Percentiles rank a stretch among this genome's conserved stretches.
These are phyloP conservation scores for Marasmius sp. DNA, from an alignment of 1,284 basidiomycete species.

Conservation along the genomic window DNA sequence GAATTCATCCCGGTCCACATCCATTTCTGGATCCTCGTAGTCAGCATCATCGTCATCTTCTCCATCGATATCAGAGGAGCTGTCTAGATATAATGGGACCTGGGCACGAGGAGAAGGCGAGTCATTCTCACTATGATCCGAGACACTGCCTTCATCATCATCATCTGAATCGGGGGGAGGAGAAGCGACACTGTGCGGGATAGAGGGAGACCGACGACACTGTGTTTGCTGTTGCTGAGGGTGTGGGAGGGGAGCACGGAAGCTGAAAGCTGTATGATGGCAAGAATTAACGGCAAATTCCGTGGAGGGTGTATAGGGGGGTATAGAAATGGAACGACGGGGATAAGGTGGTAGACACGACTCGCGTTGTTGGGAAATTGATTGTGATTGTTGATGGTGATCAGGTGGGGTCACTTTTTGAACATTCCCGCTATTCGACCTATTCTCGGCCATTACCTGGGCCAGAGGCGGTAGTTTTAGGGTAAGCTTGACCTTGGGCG, in stretches of 20 bases:
- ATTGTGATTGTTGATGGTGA: background rate
- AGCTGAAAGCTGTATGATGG: background rate
- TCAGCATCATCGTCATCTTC: constrained; percentile 12
- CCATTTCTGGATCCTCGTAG: constrained; percentile 3
- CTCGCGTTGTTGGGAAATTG: constrained; percentile 28
- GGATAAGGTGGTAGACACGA: constrained; percentile 4
- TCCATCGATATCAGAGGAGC: constrained; percentile 1
- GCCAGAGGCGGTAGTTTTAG: constrained; percentile 12
- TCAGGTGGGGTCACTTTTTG: background rate
- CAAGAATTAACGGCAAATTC: constrained; percentile 2
- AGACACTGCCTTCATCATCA: constrained; percentile 9
- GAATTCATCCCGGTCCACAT: constrained; percentile 11
- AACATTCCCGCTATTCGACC: background rate
- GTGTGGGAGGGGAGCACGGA: background rate
- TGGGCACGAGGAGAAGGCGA: background rate
- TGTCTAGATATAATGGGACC: background rate
- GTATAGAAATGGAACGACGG: constrained; percentile 6
- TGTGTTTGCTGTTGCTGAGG: background rate
- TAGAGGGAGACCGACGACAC: constrained; percentile 40
- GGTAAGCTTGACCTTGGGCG: constrained; percentile 12
- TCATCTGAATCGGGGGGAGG: constrained; percentile 23
- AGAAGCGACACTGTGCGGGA: constrained; percentile 35
- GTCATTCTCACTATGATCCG: constrained; percentile 11
- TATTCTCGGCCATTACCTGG: constrained; percentile 6
- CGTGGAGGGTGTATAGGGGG: constrained; percentile 8